phyloP scores from a whole-genome alignment of 768 basidiomycete genomes.

The Macrolepiota albuminosa region DNA sequence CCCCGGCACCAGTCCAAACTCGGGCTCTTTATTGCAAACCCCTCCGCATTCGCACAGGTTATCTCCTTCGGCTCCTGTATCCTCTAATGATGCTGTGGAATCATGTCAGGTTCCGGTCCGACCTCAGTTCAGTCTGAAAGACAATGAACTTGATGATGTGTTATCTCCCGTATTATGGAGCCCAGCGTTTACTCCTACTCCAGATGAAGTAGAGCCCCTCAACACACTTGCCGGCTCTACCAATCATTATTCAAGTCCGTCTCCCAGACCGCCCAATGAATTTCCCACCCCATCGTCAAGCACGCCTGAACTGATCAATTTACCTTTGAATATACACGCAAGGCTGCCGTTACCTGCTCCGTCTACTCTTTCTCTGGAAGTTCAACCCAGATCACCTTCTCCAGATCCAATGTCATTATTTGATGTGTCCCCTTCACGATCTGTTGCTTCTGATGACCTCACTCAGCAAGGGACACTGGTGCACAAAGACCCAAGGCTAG shows the following conservation, averaged over 20 bases:
- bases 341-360: slow-evolving; percentile 4
- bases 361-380: slow-evolving; percentile 4
- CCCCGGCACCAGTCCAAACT: slow-evolving; percentile 1
- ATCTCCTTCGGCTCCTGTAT: neutral
- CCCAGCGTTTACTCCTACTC: neutral
- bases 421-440: neutral
- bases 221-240: neutral
- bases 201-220: neutral
- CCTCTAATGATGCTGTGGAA: neutral
- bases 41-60: neutral
- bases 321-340: neutral
- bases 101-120: neutral
- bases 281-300: neutral
- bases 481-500: too few species aligned
- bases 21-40: slow-evolving; percentile 6
- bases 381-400: slow-evolving; percentile 13
- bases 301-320: neutral
- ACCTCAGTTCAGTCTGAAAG: too few species aligned
- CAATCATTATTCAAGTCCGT: neutral
- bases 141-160: too few species aligned
- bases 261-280: neutral
- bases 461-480: neutral
- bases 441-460: neutral
- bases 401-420: slow-evolving; percentile 12
- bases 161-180: neutral